Base-by-base conservation (phyloP, 2,329 filamentous ascomycete species). In the Cordyceps javanica region DNA sequence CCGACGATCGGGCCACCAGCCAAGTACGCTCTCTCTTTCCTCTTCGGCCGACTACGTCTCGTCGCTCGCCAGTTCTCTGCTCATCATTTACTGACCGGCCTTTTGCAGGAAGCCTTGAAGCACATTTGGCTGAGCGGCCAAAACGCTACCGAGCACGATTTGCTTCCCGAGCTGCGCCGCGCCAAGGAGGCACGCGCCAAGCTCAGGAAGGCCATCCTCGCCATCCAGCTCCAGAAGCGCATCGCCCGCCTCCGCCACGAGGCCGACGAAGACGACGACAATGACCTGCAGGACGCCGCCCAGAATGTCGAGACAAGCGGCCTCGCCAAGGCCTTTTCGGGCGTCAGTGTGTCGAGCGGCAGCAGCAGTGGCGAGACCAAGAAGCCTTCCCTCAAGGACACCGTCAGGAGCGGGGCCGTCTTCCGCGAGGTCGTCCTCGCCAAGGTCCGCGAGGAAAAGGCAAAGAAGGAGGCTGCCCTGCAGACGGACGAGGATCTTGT, bases 241-340 rank as follows among this genome's bases (percentile, higher is more conserved):
- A 97, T 99, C 76, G 91, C 96, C 71, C 83, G 89, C 32, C 87
- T 99, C 76, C 96, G 91, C 76, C 88, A 95, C 78, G 88, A 94
- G 71, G 92, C 96, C 68, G 91, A 96, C 63, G 91, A 88, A 63
- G 85, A 94, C 60, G 85, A 90, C 63, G 88, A 89, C 58, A 85
- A 92, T 67, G 85, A 86, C 28, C 81, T 81, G 54, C 82, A 89
- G 64, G 71, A 85, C 54, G 83, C 86, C 36, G 82, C 83, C 23
- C 55, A 57, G 23, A 57, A 57, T 8, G 55, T 52, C 21, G 46
- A 57, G 3, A 45, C 8, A 38, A 38, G 23, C 48, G 73, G 60
- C 13, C 53, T 59, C 36, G 60, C 60, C 48, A 46, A 51, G 26
- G 58, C 46, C 48, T 21, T 57, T 3, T 53, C 49, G 26, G 41